Base-by-base conservation (phyloP, 1,284 basidiomycete genomes). In the Trametes sp. region DNA sequence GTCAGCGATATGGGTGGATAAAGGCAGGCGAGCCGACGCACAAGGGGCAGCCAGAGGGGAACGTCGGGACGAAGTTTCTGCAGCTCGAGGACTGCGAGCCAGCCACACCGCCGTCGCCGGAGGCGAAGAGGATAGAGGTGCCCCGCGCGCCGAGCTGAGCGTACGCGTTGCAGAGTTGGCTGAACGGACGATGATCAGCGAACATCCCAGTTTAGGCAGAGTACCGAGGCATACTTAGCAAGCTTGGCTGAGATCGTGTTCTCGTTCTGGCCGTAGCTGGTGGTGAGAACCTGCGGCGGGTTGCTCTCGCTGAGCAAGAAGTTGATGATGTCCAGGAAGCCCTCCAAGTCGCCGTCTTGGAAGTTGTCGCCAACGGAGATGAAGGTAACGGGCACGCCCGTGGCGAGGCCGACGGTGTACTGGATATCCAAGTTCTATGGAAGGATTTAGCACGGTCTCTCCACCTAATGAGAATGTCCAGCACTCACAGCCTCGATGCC, bases 31-130 rank as follows among this genome's bases (percentile, higher is more conserved):
- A n/a, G 0, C 24, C 16, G 59, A 80, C 78, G 71, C 75, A 86
- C 87, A 82, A 60, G 80, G 83, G 64, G 87, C 87, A 84, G 26
- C 76, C 76, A n/a, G 85, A 81, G 19, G 90, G 91, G 83, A 93
- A 93, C 0, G 74, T 79, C 13, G 90, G 89, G 59, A 89, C 82
- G 82, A 93, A 93, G 13, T 78, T 73, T 24, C 71, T 70, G 54
- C 68, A 80, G 58, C 80, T 82, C 5, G 75, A 82, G 26, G 83
- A 84, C 19, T 82, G 76, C 21, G 86, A 86, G 23, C 78, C 84
- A 23, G 88, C 85, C 24, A 92, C 90, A 61, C 89, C 89, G 54
- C 71, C 75, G 66, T 88, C 90, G 57, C 90, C 90, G 58, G 85
- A 87, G 23, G 86, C 84, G 77, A 88, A 90, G 68, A 92, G 78